These are phyloP conservation scores for Citrus australasica DNA, from an alignment of 345 rosid species.

Conservation along the genomic window DNA sequence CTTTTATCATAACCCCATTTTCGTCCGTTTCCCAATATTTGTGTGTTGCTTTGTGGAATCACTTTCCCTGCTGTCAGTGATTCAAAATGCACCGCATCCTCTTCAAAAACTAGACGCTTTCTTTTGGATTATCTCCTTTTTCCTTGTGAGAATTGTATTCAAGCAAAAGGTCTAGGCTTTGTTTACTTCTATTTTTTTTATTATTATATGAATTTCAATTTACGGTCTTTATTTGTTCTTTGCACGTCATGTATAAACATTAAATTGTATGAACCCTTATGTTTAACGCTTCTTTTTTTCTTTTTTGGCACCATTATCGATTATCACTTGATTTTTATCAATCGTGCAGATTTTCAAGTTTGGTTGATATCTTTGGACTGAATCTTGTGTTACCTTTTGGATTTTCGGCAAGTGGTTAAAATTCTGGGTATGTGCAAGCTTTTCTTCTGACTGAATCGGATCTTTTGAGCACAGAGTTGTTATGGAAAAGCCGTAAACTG, in stretches of 20 bases:
- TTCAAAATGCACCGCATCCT: neutral
- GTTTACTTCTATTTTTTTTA: neutral
- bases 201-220: neutral
- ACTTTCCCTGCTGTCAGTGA: neutral
- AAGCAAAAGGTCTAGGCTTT: neutral
- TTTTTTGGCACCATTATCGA: neutral
- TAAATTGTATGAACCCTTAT: neutral
- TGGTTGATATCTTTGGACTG: neutral
- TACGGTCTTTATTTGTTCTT: neutral
- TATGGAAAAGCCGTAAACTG: slow-evolving; percentile 11
- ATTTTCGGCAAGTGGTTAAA: neutral
- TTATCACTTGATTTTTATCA: neutral
- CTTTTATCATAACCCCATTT: neutral
- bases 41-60: neutral
- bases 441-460: neutral
- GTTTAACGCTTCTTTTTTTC: neutral
- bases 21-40: too few relatives aligned
- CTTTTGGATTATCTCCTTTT: neutral
- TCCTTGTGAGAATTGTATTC: neutral
- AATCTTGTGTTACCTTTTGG: neutral
- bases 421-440: neutral
- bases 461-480: neutral
- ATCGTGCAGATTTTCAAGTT: slow-evolving; percentile 2
- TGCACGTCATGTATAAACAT: too few relatives aligned
- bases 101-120: neutral